phyloP scores from a whole-genome alignment of 768 basidiomycete genomes.

The Rhizopogon vesiculosus region DNA sequence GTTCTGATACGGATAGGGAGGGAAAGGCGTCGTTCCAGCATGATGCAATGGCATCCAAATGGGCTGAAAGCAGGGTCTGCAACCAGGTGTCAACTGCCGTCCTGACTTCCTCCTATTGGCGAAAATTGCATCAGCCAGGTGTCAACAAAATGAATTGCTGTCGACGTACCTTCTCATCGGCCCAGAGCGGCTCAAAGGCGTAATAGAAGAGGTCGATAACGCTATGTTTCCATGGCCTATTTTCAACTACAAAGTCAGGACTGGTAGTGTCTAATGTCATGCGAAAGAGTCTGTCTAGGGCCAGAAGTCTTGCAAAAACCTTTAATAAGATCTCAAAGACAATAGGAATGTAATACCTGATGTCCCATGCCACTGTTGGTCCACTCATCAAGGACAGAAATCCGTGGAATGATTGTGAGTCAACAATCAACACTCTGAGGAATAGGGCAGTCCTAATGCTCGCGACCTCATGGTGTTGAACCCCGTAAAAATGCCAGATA shows the following conservation, averaged over 20 bases:
- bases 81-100: conserved; percentile 53
- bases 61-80: conserved; percentile 58
- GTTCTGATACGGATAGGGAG: conserved; percentile 52
- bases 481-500: conserved; percentile 63
- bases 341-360: conserved; percentile 24
- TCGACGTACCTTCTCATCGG: conserved; percentile 50
- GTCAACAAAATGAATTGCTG: background rate
- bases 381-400: conserved; percentile 34
- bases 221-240: conserved; percentile 63
- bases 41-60: conserved; percentile 57
- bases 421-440: conserved; percentile 56
- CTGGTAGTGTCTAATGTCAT: conserved; percentile 64
- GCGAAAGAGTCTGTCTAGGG: conserved; percentile 46
- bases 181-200: conserved; percentile 63
- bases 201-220: conserved; percentile 52
- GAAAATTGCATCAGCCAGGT: background rate
- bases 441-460: conserved; percentile 51
- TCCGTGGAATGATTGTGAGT: conserved; percentile 54
- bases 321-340: conserved; percentile 36
- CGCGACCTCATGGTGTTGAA: conserved; percentile 53
- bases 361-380: background rate
- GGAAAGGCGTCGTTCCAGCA: conserved; percentile 65
- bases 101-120: conserved; percentile 61
- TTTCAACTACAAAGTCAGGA: conserved; percentile 56
- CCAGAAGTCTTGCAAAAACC: conserved; percentile 30